Evolutionary conservation across 352 stramenopile genomes (phyloP), one percentile per base, ranked within the genome.

Genomic region (Globisporangium megalacanthum): DNA sequence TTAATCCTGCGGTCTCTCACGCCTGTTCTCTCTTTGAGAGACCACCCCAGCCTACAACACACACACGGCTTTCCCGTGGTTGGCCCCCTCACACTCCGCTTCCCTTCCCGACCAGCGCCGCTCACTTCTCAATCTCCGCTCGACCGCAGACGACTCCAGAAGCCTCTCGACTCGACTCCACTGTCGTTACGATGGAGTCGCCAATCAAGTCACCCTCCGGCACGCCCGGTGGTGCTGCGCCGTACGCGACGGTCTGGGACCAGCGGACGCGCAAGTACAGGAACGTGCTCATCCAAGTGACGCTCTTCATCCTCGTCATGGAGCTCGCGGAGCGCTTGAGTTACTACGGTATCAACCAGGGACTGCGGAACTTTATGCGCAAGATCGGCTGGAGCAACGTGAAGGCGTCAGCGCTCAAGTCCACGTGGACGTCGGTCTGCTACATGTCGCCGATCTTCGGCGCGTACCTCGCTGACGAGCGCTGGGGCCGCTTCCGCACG

Each of bases 341-440:
- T 47, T 95, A 94, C 61, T 95, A 93, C 46, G 83, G 83, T 41
- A 94, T 95, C 62, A 94, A 94, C 60, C 83, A 94, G 53, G 83
- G 80, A 0, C 72, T 94, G 39, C 92, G 92, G 70, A 94, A 95
- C 68, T 95, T 83, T 58, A 86, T 95, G 74, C 71, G 73, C 46
- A 74, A 77, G 10, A 60, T 95, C 13, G 68, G 68, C 6, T 93
- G 83, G 83, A 81, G 66, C 1, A 75, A 89, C 45, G 83, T 89
- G 2, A 83, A 77, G 33, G 87, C 85, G 42, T 92, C 90, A 53
- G 86, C 83, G 33, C 78, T 95, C 71, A 95, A 95, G 72, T 90
- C 76, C 46, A 95, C 83, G 52, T 94, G 83, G 85, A 93, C 83
- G n/a, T 90, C 79, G 51, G 89, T 93, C 33, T 93, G 84, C 50